Conservation (phyloP, 768 basidiomycete genomes). For the Leccinum disarticulatum region DNA sequence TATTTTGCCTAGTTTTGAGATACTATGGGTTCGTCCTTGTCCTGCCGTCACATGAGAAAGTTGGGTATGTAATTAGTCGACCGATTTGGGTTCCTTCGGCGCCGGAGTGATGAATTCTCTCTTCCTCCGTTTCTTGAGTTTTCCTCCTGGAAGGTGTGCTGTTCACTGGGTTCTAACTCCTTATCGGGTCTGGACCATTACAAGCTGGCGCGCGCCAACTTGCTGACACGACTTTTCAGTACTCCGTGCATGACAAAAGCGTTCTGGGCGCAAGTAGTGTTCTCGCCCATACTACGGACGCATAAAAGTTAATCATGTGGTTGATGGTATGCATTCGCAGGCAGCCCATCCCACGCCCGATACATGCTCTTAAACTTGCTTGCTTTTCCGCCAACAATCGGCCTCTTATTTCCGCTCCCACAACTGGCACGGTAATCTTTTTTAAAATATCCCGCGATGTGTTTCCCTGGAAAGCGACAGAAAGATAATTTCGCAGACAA, state of each 20-base stretch:
- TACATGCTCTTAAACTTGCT: slow-evolving; percentile 3
- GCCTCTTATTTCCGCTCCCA: slow-evolving; percentile 11
- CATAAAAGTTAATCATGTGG: slow-evolving; percentile 21
- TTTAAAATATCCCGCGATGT: slow-evolving; percentile 29
- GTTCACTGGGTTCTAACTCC: neutral
- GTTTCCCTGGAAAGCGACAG: slow-evolving; percentile 40
- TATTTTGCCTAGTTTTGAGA: neutral
- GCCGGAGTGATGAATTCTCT: neutral
- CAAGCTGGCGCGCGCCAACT: neutral
- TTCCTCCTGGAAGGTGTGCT: neutral
- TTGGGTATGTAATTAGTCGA: neutral
- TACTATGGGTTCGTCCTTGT: neutral
- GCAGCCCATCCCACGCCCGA: slow-evolving; percentile 28
- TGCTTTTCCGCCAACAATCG: neutral
- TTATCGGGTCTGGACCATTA: slow-evolving; percentile 3
- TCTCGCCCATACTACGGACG: slow-evolving; percentile 4
- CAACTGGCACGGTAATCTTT: neutral
- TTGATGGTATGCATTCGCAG: slow-evolving; percentile 7
- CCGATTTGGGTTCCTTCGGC: neutral
- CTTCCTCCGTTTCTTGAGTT: neutral
- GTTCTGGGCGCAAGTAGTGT: neutral
- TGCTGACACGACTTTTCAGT: neutral
- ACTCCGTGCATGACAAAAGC: slow-evolving; percentile 15
- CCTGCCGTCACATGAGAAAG: slow-evolving; percentile 14
- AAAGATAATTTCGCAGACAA: slow-evolving; percentile 34